Evolutionary conservation across 148 eudicot species (phyloP).

Genomic region (Camellia granthamiana): DNA sequence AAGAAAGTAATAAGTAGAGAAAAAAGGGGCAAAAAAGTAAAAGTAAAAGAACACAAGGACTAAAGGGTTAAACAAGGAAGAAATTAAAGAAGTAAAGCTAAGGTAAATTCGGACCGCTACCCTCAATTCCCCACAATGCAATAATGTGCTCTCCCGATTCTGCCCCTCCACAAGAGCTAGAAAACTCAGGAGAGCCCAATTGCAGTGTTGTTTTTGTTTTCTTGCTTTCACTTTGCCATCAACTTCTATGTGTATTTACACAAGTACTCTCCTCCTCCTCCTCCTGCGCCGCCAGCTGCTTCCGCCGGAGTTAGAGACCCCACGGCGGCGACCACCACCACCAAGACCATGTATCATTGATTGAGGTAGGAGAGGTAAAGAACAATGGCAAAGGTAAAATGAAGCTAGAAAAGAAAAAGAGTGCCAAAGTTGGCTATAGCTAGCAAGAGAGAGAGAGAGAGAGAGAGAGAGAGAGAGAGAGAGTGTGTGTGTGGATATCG

Average conservation of each 20-base stretch:
- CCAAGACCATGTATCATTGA: conserved; percentile 6
- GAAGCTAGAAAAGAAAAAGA: background rate
- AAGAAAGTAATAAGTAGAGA: background rate
- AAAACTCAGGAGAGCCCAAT: conserved; percentile 65
- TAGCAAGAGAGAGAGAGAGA: background rate
- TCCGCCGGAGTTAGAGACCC: conserved; percentile 1
- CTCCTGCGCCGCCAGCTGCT: conserved; percentile 22
- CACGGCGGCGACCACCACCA: conserved; percentile 5
- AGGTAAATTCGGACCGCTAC: conserved; percentile 82
- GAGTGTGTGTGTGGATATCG: conserved; percentile 6
- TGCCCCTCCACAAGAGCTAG: conserved; percentile 36
- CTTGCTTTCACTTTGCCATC: background rate
- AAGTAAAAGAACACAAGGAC: background rate
- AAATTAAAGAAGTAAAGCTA: conserved; percentile 16
- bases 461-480: too few species aligned
- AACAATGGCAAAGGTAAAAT: background rate
- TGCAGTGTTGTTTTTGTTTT: conserved; percentile 45
- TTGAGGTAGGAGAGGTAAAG: background rate
- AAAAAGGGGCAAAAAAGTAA: background rate
- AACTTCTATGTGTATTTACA: conserved; percentile 17
- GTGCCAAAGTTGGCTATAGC: background rate
- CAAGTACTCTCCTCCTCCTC: conserved; percentile 18
- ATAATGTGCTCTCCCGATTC: conserved; percentile 62
- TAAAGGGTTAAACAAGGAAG: conserved; percentile 14
- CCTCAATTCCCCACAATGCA: conserved; percentile 97